Percentiles rank a stretch among this genome's conserved stretches.
Conservation (phyloP, 352 stramenopile species). For the Pythium vanterpoolii region DNA sequence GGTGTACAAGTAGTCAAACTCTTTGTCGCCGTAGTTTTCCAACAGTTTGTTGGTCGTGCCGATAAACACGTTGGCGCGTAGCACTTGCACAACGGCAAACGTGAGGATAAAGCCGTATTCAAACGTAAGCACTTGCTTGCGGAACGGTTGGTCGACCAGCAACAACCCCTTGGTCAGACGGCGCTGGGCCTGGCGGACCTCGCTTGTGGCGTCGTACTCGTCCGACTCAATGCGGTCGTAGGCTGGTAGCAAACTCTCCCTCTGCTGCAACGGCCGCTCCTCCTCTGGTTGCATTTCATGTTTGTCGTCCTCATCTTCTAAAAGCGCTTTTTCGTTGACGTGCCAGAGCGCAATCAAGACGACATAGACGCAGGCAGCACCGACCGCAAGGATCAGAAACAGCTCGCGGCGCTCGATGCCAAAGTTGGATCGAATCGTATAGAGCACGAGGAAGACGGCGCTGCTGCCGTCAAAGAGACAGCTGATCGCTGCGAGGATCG, state of each 20-base stretch:
- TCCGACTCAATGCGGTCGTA: slow-evolving; percentile 23
- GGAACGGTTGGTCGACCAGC: slow-evolving; percentile 55
- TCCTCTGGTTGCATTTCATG: slow-evolving; percentile 18
- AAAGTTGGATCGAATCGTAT: slow-evolving; percentile 30
- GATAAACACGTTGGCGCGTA: slow-evolving; percentile 83
- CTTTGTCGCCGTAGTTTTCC: slow-evolving; percentile 76
- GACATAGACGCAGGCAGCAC: slow-evolving; percentile 49
- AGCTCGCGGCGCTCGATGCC: slow-evolving; percentile 23
- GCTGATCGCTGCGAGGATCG: slow-evolving; percentile 43
- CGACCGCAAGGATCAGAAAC: slow-evolving; percentile 38
- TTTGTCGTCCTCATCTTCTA: slow-evolving; percentile 27
- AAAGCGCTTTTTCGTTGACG: slow-evolving; percentile 52
- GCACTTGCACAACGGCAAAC: slow-evolving; percentile 69
- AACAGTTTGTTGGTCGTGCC: slow-evolving; percentile 84
- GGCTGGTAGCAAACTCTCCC: slow-evolving; percentile 32
- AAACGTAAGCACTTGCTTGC: slow-evolving; percentile 68
- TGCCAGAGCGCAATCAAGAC: slow-evolving; percentile 72
- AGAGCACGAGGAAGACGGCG: slow-evolving; percentile 37
- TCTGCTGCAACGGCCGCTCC: too few species aligned
- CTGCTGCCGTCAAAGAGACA: slow-evolving; percentile 46
- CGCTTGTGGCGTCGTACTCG: slow-evolving; percentile 24
- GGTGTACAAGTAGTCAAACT: slow-evolving; percentile 66
- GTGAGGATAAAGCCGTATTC: slow-evolving; percentile 77
- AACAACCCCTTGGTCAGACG: slow-evolving; percentile 24
- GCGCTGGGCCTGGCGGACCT: slow-evolving; percentile 2